Evolutionary conservation across 2,329 filamentous ascomycete species (phyloP).

Genomic region (Stachybotrys chartarum): DNA sequence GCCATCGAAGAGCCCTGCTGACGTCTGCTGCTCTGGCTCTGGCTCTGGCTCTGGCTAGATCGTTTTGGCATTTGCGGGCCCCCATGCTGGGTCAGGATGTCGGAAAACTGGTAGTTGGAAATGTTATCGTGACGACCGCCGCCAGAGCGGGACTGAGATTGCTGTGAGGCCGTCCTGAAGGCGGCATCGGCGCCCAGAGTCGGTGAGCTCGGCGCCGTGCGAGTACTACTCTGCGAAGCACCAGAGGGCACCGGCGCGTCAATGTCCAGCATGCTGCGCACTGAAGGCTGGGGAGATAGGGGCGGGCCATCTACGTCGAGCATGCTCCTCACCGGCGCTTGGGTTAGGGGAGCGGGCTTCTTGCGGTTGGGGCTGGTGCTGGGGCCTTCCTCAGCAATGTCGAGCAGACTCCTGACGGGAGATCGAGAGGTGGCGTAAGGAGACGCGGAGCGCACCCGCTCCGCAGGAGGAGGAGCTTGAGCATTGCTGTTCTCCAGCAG

Average conservation of each 20-base stretch:
- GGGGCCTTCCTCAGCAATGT: constrained; percentile 41
- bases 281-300: constrained; percentile 27
- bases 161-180: constrained; percentile 12
- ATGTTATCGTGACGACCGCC: constrained; percentile 32
- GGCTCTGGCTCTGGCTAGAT: constrained; percentile 34
- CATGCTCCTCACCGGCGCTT: constrained; percentile 57
- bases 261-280: constrained; percentile 48
- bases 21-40: constrained; percentile 11
- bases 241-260: constrained; percentile 29
- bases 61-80: constrained; percentile 43
- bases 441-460: constrained; percentile 40
- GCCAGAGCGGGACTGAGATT: constrained; percentile 29
- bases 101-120: constrained; percentile 54
- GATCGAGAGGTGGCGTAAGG: constrained; percentile 53
- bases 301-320: constrained; percentile 47
- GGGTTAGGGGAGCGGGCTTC: constrained; percentile 29
- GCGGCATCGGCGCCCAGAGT: constrained; percentile 9
- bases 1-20: constrained; percentile 34
- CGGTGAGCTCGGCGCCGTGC: constrained; percentile 25
- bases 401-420: constrained; percentile 62
- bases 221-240: constrained; percentile 8
- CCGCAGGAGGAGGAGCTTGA: constrained; percentile 21
- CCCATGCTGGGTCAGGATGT: constrained; percentile 46
- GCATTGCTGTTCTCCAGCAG: constrained; percentile 49
- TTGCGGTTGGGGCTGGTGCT: constrained; percentile 8